Evolutionary conservation across 345 rosid species (phyloP).

Genomic region (Raphanus raphanistrum): DNA sequence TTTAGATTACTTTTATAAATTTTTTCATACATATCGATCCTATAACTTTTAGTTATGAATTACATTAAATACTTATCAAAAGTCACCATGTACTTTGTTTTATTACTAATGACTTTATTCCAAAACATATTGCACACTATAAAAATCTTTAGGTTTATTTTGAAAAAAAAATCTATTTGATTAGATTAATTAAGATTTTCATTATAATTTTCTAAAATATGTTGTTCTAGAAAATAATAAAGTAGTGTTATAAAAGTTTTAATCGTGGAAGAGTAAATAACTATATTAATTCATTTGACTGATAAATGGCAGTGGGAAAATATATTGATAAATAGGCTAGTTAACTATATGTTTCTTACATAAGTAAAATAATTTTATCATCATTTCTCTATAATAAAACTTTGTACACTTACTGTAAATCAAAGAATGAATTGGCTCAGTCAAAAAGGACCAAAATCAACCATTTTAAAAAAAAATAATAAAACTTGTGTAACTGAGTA

Average conservation of each 20-base stretch:
- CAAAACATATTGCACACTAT: too few species aligned
- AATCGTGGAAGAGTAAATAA: not conserved
- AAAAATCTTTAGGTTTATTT: not conserved
- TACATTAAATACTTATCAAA: too few species aligned
- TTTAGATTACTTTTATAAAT: too few species aligned
- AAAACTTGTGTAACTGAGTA: not conserved
- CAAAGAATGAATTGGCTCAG: not conserved
- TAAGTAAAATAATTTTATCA: not conserved
- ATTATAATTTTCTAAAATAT: not conserved
- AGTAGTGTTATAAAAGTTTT: not conserved
- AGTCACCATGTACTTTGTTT: not conserved
- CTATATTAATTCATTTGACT: not conserved
- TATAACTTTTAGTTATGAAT: not conserved
- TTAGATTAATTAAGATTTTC: not conserved
- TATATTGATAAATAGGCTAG: not conserved
- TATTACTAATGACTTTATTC: too few species aligned
- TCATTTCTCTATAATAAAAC: too few species aligned
- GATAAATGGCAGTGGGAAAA: not conserved
- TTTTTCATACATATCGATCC: not conserved
- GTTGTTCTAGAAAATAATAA: not conserved
- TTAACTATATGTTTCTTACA: too few species aligned
- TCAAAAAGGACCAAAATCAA: not conserved
- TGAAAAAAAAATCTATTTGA: not conserved
- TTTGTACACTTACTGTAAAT: not conserved
- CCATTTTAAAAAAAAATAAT: too few species aligned